Evolutionary conservation across 2,329 filamentous ascomycete species (phyloP).

Genomic region (Aspergillus sp.): DNA sequence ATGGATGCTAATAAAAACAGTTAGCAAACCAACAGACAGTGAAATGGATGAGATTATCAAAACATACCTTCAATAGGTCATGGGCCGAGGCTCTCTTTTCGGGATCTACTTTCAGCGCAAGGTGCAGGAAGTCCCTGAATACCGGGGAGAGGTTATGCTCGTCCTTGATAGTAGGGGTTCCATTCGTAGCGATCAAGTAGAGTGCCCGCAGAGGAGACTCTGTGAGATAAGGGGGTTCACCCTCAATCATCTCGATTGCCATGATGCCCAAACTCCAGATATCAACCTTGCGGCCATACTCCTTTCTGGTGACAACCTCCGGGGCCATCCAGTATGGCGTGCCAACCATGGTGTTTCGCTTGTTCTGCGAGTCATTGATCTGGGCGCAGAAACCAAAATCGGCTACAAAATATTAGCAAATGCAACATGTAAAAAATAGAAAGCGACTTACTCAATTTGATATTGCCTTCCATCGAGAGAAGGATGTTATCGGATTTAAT

Average conservation of each 20-base stretch:
- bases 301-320: conserved; percentile 93
- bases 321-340: conserved; percentile 99
- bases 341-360: conserved; percentile 97
- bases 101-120: conserved; percentile 92
- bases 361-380: conserved; percentile 94
- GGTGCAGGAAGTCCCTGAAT: conserved; percentile 87
- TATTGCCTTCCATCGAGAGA: conserved; percentile 87
- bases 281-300: conserved; percentile 97
- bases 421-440: conserved; percentile 11
- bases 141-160: conserved; percentile 74
- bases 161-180: conserved; percentile 91
- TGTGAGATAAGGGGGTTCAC: conserved; percentile 92
- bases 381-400: conserved; percentile 99
- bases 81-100: conserved; percentile 95
- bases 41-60: neutral
- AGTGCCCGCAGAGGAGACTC: conserved; percentile 89
- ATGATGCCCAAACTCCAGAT: conserved; percentile 99
- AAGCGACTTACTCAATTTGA: conserved; percentile 78
- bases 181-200: conserved; percentile 95
- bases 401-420: conserved; percentile 49
- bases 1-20: conserved; percentile 59
- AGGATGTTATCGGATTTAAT: conserved; percentile 99
- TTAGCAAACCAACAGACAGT: conserved; percentile 8
- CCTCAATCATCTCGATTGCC: conserved; percentile 99
- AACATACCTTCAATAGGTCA: conserved; percentile 81